Evolutionary conservation across 495 filamentous ascomycete species (phyloP).

Genomic region (Pseudomonodictys pantanalensis): DNA sequence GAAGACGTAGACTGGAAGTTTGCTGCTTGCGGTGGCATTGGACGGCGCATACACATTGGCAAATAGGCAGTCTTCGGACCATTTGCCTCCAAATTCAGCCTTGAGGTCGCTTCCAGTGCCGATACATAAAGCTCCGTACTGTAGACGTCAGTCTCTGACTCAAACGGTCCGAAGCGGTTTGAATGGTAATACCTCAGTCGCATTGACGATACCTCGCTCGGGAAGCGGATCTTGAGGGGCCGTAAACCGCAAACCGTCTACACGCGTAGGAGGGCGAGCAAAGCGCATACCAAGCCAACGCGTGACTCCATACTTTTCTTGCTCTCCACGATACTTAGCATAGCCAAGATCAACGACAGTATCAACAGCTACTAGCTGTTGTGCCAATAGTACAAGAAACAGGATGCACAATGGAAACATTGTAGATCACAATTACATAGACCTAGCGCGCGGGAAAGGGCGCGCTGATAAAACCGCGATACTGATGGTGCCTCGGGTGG

Average conservation of each 20-base stretch:
- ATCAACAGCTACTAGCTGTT: slow-evolving; percentile 28
- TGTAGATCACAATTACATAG: neutral
- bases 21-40: slow-evolving; percentile 47
- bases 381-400: slow-evolving; percentile 13
- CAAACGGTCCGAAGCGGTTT: neutral
- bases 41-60: slow-evolving; percentile 69
- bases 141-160: neutral
- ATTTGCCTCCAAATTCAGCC: slow-evolving; percentile 8
- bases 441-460: neutral
- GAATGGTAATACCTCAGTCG: slow-evolving; percentile 34
- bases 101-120: slow-evolving; percentile 14
- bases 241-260: slow-evolving; percentile 58
- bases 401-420: slow-evolving; percentile 1
- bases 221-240: slow-evolving; percentile 54
- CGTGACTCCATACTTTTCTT: slow-evolving; percentile 47
- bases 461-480: neutral
- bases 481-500: no score
- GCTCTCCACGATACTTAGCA: slow-evolving; percentile 33
- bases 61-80: slow-evolving; percentile 71
- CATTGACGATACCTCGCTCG: slow-evolving; percentile 44
- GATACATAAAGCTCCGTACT: slow-evolving; percentile 51
- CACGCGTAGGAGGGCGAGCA: slow-evolving; percentile 52
- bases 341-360: slow-evolving; percentile 36
- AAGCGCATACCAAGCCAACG: slow-evolving; percentile 68
- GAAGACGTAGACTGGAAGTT: slow-evolving; percentile 67